A percentile compares a stretch with the other conserved stretches of the same genome.
These are phyloP conservation scores for Eucalyptus polyanthemos DNA, from an alignment of 345 rosid genomes.

Conservation along the genomic window DNA sequence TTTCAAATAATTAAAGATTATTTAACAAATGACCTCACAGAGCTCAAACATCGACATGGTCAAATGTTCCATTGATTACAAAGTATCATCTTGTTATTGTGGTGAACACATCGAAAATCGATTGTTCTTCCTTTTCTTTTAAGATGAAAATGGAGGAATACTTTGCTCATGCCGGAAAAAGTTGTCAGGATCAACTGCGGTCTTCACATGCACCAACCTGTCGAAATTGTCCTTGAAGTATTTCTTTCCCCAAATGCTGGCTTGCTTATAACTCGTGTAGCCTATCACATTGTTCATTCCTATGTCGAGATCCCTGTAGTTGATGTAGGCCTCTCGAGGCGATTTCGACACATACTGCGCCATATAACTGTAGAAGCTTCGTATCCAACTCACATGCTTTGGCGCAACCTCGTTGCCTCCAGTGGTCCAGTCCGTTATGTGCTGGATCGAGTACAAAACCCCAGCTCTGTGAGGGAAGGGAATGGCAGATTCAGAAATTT, in stretches of 20 bases:
- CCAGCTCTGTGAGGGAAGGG: too few species aligned
- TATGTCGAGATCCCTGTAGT: constrained; percentile 16
- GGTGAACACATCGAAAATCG: neutral
- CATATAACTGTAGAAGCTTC: constrained; percentile 9
- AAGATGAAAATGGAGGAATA: neutral
- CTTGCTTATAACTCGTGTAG: constrained; percentile 3
- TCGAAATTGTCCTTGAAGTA: constrained; percentile 12
- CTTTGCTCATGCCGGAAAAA: constrained; percentile 16
- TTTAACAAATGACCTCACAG: neutral
- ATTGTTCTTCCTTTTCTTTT: neutral
- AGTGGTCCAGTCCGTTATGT: neutral
- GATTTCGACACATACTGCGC: constrained; percentile 6
- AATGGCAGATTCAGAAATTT: too few species aligned
- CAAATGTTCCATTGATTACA: neutral
- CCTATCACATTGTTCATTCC: constrained; percentile 3
- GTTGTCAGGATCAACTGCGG: constrained; percentile 4
- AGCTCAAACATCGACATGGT: neutral
- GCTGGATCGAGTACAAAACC: neutral
- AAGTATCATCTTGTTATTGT: neutral
- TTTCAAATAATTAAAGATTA: neutral
- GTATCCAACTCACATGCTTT: constrained; percentile 4
- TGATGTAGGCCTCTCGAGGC: constrained; percentile 9
- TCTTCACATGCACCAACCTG: constrained; percentile 13
- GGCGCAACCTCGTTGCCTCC: neutral
- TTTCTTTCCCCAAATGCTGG: constrained; percentile 15